Evolutionary conservation across 768 basidiomycete genomes (phyloP).

Genomic region (Megacollybia marginata): DNA sequence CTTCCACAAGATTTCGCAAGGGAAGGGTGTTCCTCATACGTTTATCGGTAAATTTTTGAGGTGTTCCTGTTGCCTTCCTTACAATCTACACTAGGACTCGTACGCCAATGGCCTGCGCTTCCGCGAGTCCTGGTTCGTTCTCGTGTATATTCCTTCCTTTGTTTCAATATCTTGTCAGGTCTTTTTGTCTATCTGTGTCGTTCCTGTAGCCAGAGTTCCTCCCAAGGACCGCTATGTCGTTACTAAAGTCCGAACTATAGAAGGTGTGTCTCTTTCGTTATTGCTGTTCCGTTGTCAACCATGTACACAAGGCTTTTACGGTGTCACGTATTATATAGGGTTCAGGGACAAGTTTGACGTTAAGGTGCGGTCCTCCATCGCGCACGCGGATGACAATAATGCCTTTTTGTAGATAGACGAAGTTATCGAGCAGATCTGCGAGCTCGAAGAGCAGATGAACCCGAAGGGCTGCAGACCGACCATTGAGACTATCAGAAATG

Average conservation of each 20-base stretch:
- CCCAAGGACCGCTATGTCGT: constrained; percentile 47
- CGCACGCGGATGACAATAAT: neutral
- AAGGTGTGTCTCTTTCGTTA: constrained; percentile 25
- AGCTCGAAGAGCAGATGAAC: constrained; percentile 36
- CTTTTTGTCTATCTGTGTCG: constrained; percentile 52
- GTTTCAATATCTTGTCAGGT: constrained; percentile 27
- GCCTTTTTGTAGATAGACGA: constrained; percentile 27
- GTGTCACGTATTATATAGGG: constrained; percentile 50
- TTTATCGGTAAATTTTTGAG: constrained; percentile 35
- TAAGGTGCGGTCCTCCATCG: constrained; percentile 17
- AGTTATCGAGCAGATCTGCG: constrained; percentile 42
- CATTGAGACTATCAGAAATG: constrained; percentile 33
- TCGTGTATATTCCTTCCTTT: neutral
- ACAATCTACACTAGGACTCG: constrained; percentile 31
- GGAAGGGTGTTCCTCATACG: constrained; percentile 55
- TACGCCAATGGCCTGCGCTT: constrained; percentile 63
- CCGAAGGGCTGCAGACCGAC: constrained; percentile 21
- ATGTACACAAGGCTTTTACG: constrained; percentile 43
- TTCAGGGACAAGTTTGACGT: constrained; percentile 58
- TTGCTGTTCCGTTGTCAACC: neutral
- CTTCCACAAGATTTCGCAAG: constrained; percentile 48
- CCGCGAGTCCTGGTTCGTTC: constrained; percentile 52
- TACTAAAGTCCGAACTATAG: constrained; percentile 46
- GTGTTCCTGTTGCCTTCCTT: neutral
- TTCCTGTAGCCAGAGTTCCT: constrained; percentile 43